These are phyloP conservation scores for Eimeria mitis DNA, from an alignment of 169 alveolate genomes.

Conservation along the genomic window DNA sequence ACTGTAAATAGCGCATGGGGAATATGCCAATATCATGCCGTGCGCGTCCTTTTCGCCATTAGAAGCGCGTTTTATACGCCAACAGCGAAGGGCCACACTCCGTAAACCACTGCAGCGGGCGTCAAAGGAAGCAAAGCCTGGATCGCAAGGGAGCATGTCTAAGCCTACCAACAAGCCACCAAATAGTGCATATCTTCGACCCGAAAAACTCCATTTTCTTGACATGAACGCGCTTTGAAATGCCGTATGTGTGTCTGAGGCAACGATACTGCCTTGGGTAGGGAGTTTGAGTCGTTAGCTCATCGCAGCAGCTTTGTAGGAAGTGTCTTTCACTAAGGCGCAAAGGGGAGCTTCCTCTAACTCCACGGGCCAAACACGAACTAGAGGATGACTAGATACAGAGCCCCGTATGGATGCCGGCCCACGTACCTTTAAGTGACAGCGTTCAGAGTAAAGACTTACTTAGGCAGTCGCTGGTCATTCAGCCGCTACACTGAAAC, in stretches of 20 bases:
- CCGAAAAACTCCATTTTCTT: background rate
- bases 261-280: background rate
- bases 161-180: background rate
- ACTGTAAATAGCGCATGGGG: background rate
- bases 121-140: background rate
- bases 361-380: background rate
- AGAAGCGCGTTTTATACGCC: background rate
- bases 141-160: background rate
- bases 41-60: background rate
- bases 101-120: background rate
- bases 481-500: background rate
- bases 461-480: background rate
- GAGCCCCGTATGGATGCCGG: background rate
- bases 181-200: background rate
- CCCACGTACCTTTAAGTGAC: background rate
- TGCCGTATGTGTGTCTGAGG: background rate
- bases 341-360: background rate
- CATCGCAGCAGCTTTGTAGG: background rate
- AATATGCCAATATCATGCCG: background rate
- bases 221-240: background rate
- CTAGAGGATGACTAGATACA: background rate
- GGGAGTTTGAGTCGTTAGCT: background rate
- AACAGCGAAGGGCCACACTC: background rate
- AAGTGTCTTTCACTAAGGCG: background rate
- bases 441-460: background rate